Conservation (phyloP, 2,329 filamentous ascomycete genomes). For the Sordariomycetes sp. region DNA sequence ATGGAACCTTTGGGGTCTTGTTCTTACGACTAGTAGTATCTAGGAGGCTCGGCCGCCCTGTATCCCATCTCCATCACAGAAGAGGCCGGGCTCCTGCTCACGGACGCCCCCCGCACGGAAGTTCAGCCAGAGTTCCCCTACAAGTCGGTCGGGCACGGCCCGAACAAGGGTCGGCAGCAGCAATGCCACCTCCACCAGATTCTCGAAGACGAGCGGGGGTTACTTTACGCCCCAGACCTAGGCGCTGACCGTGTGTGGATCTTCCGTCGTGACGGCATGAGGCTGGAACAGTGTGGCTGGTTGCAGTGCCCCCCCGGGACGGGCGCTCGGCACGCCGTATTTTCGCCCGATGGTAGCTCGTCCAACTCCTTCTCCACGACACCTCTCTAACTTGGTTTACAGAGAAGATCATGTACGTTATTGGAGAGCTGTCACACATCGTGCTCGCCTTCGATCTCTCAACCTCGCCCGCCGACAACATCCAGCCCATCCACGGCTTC, state of each 20-base stretch:
- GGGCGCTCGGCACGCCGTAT: not conserved
- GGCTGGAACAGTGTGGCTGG: not conserved
- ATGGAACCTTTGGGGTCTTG: not conserved
- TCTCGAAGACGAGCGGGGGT: not conserved
- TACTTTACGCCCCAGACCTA: not conserved
- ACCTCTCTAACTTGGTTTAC: not conserved
- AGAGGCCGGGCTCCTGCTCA: not conserved
- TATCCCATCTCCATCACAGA: not conserved
- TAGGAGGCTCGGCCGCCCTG: not conserved
- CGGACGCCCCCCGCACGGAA: not conserved
- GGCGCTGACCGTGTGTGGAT: not conserved
- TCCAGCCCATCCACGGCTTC: not conserved
- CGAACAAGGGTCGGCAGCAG: not conserved
- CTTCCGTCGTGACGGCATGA: not conserved
- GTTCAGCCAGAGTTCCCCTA: not conserved
- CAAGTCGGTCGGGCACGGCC: not conserved
- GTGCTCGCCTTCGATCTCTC: not conserved
- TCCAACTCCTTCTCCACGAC: not conserved
- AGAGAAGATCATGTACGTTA: not conserved
- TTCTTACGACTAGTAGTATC: not conserved
- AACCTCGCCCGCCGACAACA: not conserved
- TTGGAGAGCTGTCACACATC: not conserved
- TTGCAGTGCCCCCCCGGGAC: not conserved
- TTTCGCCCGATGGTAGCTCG: not conserved
- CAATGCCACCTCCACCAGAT: not conserved